These are phyloP conservation scores for Lyophyllum shimeji DNA, from an alignment of 768 basidiomycete genomes.

Conservation along the genomic window DNA sequence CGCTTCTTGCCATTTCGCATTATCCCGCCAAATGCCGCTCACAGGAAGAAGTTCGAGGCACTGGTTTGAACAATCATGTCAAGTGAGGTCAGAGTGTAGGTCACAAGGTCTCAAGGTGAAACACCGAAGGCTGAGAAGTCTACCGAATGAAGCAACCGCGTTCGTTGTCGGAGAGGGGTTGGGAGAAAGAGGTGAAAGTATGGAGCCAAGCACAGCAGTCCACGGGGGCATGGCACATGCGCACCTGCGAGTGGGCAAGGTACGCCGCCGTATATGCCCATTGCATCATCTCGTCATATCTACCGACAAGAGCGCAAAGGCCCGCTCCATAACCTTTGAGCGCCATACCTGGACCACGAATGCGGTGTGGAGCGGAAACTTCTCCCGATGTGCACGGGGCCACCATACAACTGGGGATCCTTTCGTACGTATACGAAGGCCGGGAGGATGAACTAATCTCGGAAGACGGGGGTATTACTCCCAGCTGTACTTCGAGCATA, in stretches of 20 bases:
- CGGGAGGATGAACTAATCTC: neutral
- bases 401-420: neutral
- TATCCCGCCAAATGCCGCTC: neutral
- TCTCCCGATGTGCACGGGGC: constrained; percentile 15
- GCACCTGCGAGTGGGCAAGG: neutral
- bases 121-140: constrained; percentile 11
- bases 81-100: neutral
- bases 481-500: neutral
- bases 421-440: constrained; percentile 2
- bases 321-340: neutral
- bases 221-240: neutral
- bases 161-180: constrained; percentile 6
- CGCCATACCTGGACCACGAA: neutral
- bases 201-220: neutral
- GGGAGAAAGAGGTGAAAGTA: neutral
- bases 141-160: constrained; percentile 1
- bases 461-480: constrained; percentile 1
- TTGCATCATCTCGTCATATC: neutral
- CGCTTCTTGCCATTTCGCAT: neutral
- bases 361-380: neutral
- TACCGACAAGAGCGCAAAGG: neutral
- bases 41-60: constrained; percentile 19
- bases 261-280: neutral
- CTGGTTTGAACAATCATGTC: constrained; percentile 10
- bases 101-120: constrained; percentile 18